phyloP scores from a whole-genome alignment of 2,329 filamentous ascomycete species.

The Leptographium lundbergii region DNA sequence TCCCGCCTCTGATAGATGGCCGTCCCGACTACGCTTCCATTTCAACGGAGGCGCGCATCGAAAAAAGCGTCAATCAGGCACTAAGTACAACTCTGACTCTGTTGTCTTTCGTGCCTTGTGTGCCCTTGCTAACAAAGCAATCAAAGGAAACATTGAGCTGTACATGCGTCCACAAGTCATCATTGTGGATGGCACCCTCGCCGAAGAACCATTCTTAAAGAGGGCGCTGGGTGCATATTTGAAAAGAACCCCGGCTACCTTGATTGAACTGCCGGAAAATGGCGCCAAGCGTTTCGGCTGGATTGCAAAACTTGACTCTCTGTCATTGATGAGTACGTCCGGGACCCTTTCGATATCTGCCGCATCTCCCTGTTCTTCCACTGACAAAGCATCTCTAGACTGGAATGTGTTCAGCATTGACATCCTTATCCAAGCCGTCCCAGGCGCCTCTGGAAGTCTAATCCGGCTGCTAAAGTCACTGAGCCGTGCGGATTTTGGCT shows the following conservation, averaged over 20 bases:
- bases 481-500: constrained; percentile 60
- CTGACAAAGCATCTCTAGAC: constrained; percentile 27
- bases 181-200: constrained; percentile 53
- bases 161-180: constrained; percentile 69
- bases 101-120: background rate
- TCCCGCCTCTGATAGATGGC: constrained; percentile 41
- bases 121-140: background rate
- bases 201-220: constrained; percentile 59
- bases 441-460: constrained; percentile 59
- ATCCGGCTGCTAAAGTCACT: constrained; percentile 69
- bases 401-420: constrained; percentile 75
- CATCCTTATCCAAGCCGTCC: constrained; percentile 67
- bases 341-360: background rate
- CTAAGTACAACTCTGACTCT: constrained; percentile 34
- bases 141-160: constrained; percentile 48
- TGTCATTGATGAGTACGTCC: constrained; percentile 49
- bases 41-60: constrained; percentile 59
- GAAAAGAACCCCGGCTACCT: constrained; percentile 36
- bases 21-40: constrained; percentile 59
- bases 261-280: constrained; percentile 62
- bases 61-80: constrained; percentile 48
- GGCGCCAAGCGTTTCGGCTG: constrained; percentile 55
- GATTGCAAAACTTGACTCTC: constrained; percentile 65
- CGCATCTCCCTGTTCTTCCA: background rate
- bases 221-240: constrained; percentile 45